Evolutionary conservation across 2,329 filamentous ascomycete species (phyloP).

Genomic region (Alternaria conjuncta): DNA sequence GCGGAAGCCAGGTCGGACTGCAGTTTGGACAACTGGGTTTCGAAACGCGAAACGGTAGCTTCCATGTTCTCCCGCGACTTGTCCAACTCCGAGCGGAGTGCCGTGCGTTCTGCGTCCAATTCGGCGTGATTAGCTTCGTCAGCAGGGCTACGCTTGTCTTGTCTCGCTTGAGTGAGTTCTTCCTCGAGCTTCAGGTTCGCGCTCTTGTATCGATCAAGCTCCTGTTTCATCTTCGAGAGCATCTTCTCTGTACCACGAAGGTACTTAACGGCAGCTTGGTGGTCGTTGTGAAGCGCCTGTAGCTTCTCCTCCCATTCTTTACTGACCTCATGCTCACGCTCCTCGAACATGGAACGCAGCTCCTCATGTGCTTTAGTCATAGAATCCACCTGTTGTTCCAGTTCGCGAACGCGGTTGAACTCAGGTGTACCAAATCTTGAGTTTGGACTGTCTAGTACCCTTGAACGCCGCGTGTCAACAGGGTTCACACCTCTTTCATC

Average conservation of each 20-base stretch:
- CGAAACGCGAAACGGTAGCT: conserved; percentile 69
- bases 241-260: conserved; percentile 99
- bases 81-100: conserved; percentile 72
- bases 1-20: conserved; percentile 71
- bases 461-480: conserved; percentile 72
- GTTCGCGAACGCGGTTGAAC: conserved; percentile 76
- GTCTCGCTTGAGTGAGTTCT: conserved; percentile 70
- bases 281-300: conserved; percentile 92
- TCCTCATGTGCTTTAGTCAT: conserved; percentile 85
- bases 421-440: conserved; percentile 80
- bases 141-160: conserved; percentile 46
- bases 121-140: conserved; percentile 59
- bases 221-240: conserved; percentile 97
- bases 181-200: conserved; percentile 83
- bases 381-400: conserved; percentile 85
- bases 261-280: conserved; percentile 97
- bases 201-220: conserved; percentile 88
- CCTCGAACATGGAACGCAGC: conserved; percentile 76
- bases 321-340: conserved; percentile 85
- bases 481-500: conserved; percentile 86
- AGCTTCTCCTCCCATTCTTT: conserved; percentile 90
- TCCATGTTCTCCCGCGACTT: conserved; percentile 73
- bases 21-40: conserved; percentile 72
- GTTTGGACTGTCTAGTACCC: conserved; percentile 74
- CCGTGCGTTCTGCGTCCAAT: conserved; percentile 77